Evolutionary conservation across 495 filamentous ascomycete genomes (phyloP), one percentile per base, ranked within the genome.

Genomic region (Penicillium bialowiezense): DNA sequence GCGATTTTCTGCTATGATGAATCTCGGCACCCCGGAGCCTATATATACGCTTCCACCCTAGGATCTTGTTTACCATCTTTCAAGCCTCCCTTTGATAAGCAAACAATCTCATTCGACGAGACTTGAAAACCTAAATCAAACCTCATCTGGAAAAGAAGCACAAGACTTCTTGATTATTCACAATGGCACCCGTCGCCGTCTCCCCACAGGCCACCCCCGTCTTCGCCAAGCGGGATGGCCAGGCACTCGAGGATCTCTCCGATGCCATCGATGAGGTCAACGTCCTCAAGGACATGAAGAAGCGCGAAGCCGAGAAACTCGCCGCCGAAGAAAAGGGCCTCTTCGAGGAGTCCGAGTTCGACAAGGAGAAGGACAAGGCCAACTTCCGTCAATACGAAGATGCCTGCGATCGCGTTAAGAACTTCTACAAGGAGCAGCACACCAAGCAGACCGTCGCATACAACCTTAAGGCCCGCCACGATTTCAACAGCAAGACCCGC

Each of bases 351-450:
- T 83, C 88, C 23, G 65, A 79, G 31, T 91, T 91, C 65, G 86
- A 91, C 67, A 65, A 81, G 46, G 69, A 77, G 24, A 95, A 92
- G 56, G 87, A 93, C 76, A 92, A 92, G 68, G 77, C 83, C 9
- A 70, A 83, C 51, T 95, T 95, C 72, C 79, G 86, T 20, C 85
- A 89, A 58, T 93, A 90, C 71, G 80, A 85, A 41, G 78, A 82
- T 19, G 87, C 88, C 51, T 89, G 85, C 66, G 83, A 87, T 68
- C 78, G 87, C 19, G 87, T 93, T 58, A 87, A 87, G 69, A 75
- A 74, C 74, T 93, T 93, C 72, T 93, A 93, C 76, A 73, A 75
- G 24, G 87, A 91, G 64, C 88, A 91, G 56, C 89, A 93, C 69
- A 78, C 78, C 64, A 89, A 89, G 72, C 88, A 93, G 59, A 93